phyloP scores from a whole-genome alignment of 164 flowering plant genomes.

The Magnolia sinica region DNA sequence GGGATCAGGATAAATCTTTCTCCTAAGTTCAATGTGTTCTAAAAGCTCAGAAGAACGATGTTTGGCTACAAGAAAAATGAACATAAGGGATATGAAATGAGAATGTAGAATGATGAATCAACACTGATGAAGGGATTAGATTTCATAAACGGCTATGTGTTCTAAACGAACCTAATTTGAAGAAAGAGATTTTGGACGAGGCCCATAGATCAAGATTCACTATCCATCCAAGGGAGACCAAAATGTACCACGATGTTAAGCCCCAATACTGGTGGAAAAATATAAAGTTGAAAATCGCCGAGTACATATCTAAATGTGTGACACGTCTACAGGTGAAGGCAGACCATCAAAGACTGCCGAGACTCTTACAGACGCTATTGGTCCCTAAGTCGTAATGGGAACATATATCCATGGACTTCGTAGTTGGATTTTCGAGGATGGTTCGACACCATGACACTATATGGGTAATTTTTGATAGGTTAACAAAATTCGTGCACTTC shows the following conservation, averaged over 20 bases:
- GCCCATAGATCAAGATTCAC: background rate
- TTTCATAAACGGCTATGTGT: too few species aligned
- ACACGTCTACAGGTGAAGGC: conserved; percentile 2
- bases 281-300: background rate
- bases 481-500: background rate
- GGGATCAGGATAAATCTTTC: background rate
- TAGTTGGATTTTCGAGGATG: background rate
- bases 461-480: background rate
- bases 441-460: background rate
- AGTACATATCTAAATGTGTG: background rate
- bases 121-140: too few species aligned
- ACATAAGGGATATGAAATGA: background rate
- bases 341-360: background rate
- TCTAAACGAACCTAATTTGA: background rate
- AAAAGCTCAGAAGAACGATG: background rate
- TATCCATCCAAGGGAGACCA: background rate
- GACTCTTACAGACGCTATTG: background rate
- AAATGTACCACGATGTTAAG: background rate
- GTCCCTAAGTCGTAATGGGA: conserved; percentile 4
- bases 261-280: background rate
- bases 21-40: too few species aligned
- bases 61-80: background rate
- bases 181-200: too few species aligned
- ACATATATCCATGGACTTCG: conserved; percentile 8
- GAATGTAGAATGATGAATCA: too few species aligned